Evolutionary conservation across 768 basidiomycete species (phyloP).

Genomic region (Suillus plorans): DNA sequence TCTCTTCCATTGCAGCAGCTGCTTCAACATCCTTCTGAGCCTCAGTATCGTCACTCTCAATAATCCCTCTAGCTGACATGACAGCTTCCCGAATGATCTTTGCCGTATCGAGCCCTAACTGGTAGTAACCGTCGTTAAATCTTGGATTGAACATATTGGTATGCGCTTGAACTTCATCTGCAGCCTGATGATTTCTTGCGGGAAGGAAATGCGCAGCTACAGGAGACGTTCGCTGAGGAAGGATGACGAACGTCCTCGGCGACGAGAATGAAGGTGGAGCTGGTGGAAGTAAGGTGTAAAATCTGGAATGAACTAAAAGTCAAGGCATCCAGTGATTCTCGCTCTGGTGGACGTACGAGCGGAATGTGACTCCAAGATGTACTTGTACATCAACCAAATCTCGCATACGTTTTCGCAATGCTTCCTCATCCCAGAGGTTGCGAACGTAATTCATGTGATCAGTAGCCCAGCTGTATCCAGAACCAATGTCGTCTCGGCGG

Average conservation of each 20-base stretch:
- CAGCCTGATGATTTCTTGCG: constrained; percentile 62
- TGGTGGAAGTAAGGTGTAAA: constrained; percentile 78
- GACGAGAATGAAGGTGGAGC: constrained; percentile 53
- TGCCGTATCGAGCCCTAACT: constrained; percentile 70
- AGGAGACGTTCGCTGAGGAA: constrained; percentile 55
- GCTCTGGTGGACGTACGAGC: constrained; percentile 51
- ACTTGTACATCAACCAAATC: constrained; percentile 60
- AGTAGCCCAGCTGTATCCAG: constrained; percentile 70
- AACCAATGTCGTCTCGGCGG: constrained; percentile 70
- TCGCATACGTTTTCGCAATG: constrained; percentile 60
- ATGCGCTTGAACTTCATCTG: constrained; percentile 83
- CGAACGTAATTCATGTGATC: constrained; percentile 92
- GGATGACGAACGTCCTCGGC: constrained; percentile 74
- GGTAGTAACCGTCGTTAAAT: constrained; percentile 90
- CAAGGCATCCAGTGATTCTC: background rate
- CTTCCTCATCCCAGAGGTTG: constrained; percentile 77
- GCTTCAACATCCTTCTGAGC: constrained; percentile 7
- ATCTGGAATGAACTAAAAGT: constrained; percentile 43
- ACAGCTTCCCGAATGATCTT: constrained; percentile 62
- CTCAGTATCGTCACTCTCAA: constrained; percentile 6
- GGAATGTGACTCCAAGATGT: constrained; percentile 65
- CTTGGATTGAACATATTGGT: constrained; percentile 82
- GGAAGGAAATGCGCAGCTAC: constrained; percentile 57
- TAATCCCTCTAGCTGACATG: constrained; percentile 26
- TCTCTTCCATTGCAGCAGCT: constrained; percentile 13